Evolutionary conservation across 441 rosid species (phyloP), one percentile per base, ranked within the genome.

Genomic region (Sinapis alba): DNA sequence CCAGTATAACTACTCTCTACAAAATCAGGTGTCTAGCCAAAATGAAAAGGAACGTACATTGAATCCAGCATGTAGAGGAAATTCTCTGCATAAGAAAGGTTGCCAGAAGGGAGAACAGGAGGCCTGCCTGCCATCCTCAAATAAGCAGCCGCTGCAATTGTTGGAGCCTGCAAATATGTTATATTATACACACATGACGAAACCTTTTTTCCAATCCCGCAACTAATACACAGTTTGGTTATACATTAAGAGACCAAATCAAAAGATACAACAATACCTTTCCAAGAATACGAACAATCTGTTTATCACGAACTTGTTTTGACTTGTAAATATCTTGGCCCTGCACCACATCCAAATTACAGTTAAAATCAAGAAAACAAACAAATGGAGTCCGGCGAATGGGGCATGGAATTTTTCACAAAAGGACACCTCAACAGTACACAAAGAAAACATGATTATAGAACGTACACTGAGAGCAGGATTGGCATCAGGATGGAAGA

Each of bases 401-500:
- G 18, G 5, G 21, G 8, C 27, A 2, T 54, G 2, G 28, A 70
- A 20, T 0, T 36, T 50, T 65, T 6, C 72, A 64, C 68, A 3
- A 63, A 54, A 62, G 16, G 36, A 60, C 27, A 62, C 30, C n/a
- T 8, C 51, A 21, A 62, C 63, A 71, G 32, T 19, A 21, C 36
- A 24, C 47, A 66, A 18, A 21, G 64, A 41, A 53, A 24, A 0
- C 34, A 62, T 6, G 63, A 41, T 21, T 41, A 5, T 1, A 41
- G 2, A 80, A 86, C 94, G 74, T 79, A 93, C 98, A 65, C 87
- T 84, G n/a, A 96, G 92, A 74, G 99, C 96, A 74, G 98, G 99
- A 77, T 96, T 96, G 64, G 99, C 97, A 88, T 96, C 99, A 18
- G 98, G 99, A 77, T 96, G 99, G 81, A 93, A 93, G 76, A 90